Percentiles rank a stretch among this genome's conserved stretches.
phyloP scores from a whole-genome alignment of 176 grass and related monocot genomes.

The Carex littledalei region DNA sequence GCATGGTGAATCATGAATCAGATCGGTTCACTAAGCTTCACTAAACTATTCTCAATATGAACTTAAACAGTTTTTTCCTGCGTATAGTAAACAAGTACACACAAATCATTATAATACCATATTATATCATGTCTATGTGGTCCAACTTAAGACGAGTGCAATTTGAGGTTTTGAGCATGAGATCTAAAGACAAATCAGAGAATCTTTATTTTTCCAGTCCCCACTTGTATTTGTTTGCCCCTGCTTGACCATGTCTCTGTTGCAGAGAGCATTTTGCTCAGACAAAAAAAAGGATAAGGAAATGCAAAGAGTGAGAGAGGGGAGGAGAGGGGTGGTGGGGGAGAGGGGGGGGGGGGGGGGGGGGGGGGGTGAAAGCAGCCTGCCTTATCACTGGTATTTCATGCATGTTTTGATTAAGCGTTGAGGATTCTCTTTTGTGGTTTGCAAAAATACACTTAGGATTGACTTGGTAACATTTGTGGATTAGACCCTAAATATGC shows the following conservation, averaged over 20 bases:
- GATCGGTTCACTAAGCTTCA: background rate
- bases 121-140: background rate
- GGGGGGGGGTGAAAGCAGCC: too few relatives aligned
- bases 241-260: too few relatives aligned
- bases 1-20: background rate
- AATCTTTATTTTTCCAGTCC: too few relatives aligned
- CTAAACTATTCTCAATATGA: background rate
- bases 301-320: too few relatives aligned
- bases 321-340: too few relatives aligned
- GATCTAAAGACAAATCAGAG: too few relatives aligned
- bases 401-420: background rate
- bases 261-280: too few relatives aligned
- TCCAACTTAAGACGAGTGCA: too few relatives aligned
- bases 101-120: background rate
- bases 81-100: background rate
- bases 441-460: background rate
- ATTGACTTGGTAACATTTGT: background rate
- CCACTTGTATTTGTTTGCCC: too few relatives aligned
- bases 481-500: background rate
- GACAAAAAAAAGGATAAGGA: too few relatives aligned
- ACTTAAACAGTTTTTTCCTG: background rate
- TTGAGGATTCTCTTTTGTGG: background rate
- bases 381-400: background rate
- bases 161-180: too few relatives aligned
- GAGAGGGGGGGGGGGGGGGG: too few relatives aligned